Conservation (phyloP, 768 basidiomycete species). For the Phanerochaete carnosa region DNA sequence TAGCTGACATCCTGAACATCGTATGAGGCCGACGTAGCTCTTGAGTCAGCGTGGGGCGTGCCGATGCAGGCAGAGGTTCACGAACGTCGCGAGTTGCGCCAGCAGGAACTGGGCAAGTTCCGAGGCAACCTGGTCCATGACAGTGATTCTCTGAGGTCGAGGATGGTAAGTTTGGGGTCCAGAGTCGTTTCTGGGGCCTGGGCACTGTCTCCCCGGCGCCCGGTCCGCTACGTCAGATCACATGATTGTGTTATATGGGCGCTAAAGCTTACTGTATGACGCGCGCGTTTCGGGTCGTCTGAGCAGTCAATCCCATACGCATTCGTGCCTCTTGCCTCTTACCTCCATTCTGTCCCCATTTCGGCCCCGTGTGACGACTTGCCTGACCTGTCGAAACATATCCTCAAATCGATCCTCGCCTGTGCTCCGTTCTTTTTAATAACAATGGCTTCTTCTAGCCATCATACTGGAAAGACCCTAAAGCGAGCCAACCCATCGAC, state of each 20-base stretch:
- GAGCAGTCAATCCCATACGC: no score
- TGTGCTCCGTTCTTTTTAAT: slow-evolving; percentile 4
- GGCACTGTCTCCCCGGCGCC: no score
- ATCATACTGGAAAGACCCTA: slow-evolving; percentile 12
- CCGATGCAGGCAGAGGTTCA: background rate
- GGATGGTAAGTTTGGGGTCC: no score
- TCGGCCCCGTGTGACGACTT: background rate
- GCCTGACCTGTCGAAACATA: background rate
- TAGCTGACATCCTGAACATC: slow-evolving; percentile 22
- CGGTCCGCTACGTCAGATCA: background rate
- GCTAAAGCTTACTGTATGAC: no score
- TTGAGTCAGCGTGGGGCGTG: background rate
- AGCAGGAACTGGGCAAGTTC: slow-evolving; percentile 38
- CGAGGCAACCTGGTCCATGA: slow-evolving; percentile 39
- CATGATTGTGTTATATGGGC: background rate
- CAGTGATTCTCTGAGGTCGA: background rate
- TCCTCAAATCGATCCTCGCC: background rate
- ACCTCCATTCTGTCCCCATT: background rate
- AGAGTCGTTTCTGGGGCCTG: no score
- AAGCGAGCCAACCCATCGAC: slow-evolving; percentile 65
- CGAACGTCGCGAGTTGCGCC: slow-evolving; percentile 27
- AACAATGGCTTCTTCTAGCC: slow-evolving; percentile 7
- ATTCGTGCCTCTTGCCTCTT: background rate
- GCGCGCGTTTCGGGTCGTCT: no score
- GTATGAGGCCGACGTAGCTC: background rate